Conservation (phyloP, 768 basidiomycete genomes). For the Gelatoporia subvermispora region DNA sequence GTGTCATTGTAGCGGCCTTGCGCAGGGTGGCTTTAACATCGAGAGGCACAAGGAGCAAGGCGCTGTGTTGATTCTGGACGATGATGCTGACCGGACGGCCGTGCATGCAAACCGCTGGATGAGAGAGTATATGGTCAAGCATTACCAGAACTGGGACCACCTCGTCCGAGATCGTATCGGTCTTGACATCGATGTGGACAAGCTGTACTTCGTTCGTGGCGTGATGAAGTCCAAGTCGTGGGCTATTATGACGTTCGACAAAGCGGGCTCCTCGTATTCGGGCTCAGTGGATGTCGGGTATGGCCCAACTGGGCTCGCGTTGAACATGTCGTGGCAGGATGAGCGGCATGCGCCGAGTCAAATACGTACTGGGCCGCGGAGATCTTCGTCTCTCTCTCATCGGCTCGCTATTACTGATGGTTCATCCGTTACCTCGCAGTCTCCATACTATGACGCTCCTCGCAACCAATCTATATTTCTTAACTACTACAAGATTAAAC, state of each 20-base stretch:
- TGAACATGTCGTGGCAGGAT: too few relatives aligned
- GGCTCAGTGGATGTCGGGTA: not conserved
- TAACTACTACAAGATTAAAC: conserved; percentile 13
- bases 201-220: conserved; percentile 12
- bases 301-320: not conserved
- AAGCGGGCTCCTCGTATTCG: not conserved
- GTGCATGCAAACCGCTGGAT: conserved; percentile 6
- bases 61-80: conserved; percentile 5
- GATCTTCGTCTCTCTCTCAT: not conserved
- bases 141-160: conserved; percentile 7
- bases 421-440: too few relatives aligned
- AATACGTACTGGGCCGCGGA: not conserved
- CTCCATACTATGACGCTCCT: too few relatives aligned
- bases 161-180: conserved; percentile 5
- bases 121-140: conserved; percentile 4
- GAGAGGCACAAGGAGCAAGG: conserved; percentile 6
- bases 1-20: not conserved
- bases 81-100: not conserved
- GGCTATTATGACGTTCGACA: not conserved
- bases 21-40: conserved; percentile 1
- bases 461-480: conserved; percentile 9
- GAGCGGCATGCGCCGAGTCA: too few relatives aligned
- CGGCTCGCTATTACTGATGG: not conserved
- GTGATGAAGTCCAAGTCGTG: conserved; percentile 10
- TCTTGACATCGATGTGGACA: conserved; percentile 1